Evolutionary conservation across 2,329 filamentous ascomycete species (phyloP), one percentile per base, ranked within the genome.

Genomic region (Hyphodiscus sp.): DNA sequence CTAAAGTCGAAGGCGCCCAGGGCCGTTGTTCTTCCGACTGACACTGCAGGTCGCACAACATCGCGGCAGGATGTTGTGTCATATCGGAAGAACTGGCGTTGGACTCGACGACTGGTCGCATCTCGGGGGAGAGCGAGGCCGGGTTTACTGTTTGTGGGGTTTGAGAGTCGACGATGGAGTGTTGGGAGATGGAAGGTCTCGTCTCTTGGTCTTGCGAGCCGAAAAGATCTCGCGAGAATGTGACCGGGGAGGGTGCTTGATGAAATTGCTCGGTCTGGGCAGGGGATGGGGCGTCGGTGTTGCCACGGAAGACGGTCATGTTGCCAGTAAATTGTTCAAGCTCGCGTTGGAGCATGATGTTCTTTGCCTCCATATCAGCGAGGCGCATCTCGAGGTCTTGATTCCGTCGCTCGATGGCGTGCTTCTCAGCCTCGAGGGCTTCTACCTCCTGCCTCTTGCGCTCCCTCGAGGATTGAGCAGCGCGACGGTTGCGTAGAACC

Each of bases 1-100:
- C 52, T 53, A 65, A 51, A 42, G 50, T 52, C 47, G 59, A 62
- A 61, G 53, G 43, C 63, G 59, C 67, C 66, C 66, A 68, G 59
- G 61, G 63, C 64, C 61, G 56, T 57, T 61, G 62, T 60, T 61
- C 80, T 78, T 76, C 82, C 87, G 88, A 92, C 86, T 83, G 94
- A 97, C 94, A 99, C 94, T 87, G 94, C 94, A 95, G 94, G 94
- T 96, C 94, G 72, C 87, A 97, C 94, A 97, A 96, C 92, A 96
- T 86, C 91, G 82, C 94, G 81, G 94, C 94, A 97, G 94, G 91
- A 96, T 95, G 91, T 96, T 96, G 94, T 96, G 91, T 94, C 94
- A 83, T 76, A 81, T 95, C 89, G 83, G 88, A 80, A 75, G 64
- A 65, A 60, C 57, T 62, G 60, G 63, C 65, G 63, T 62, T 64